A percentile compares a stretch with the other conserved stretches of the same genome.
These are phyloP conservation scores for Arthroderma sp. DNA, from an alignment of 2,329 filamentous ascomycete genomes.

Conservation along the genomic window DNA sequence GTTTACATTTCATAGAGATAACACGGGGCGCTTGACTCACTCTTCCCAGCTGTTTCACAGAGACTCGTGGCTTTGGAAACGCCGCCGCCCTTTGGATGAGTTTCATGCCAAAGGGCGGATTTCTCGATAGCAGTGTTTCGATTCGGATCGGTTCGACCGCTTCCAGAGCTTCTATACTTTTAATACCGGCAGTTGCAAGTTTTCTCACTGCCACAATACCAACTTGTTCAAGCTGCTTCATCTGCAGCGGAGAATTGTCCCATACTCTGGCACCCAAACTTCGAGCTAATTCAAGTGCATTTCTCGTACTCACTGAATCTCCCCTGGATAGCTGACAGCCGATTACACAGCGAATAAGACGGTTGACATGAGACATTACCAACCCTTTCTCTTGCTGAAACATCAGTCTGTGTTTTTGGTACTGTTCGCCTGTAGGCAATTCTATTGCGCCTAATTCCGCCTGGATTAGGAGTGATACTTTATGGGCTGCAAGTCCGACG, in stretches of 20 bases:
- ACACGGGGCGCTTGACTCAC: constrained; percentile 15
- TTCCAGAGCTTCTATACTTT: constrained; percentile 57
- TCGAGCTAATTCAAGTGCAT: constrained; percentile 63
- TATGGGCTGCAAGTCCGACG: constrained; percentile 54
- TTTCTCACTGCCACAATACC: constrained; percentile 64
- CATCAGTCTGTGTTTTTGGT: constrained; percentile 41
- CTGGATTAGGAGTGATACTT: constrained; percentile 67
- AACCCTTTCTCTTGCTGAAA: constrained; percentile 47
- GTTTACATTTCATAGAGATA: too few relatives aligned
- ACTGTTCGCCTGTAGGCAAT: constrained; percentile 45
- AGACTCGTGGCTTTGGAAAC: constrained; percentile 57
- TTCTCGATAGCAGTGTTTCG: constrained; percentile 61
- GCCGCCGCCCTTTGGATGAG: constrained; percentile 49
- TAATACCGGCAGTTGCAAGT: constrained; percentile 57
- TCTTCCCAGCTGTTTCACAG: constrained; percentile 38
- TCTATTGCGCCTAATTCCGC: constrained; percentile 56
- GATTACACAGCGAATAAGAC: constrained; percentile 60
- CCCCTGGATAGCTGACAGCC: constrained; percentile 52
- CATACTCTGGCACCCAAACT: constrained; percentile 63
- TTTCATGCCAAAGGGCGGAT: constrained; percentile 69
- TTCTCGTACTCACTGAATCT: constrained; percentile 55
- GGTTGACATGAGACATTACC: constrained; percentile 55
- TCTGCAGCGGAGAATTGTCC: constrained; percentile 69
- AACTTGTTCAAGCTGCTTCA: constrained; percentile 70
- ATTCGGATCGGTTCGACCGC: constrained; percentile 55